Evolutionary conservation across 2,329 filamentous ascomycete species (phyloP).

Genomic region (Paecilomyces formosus): DNA sequence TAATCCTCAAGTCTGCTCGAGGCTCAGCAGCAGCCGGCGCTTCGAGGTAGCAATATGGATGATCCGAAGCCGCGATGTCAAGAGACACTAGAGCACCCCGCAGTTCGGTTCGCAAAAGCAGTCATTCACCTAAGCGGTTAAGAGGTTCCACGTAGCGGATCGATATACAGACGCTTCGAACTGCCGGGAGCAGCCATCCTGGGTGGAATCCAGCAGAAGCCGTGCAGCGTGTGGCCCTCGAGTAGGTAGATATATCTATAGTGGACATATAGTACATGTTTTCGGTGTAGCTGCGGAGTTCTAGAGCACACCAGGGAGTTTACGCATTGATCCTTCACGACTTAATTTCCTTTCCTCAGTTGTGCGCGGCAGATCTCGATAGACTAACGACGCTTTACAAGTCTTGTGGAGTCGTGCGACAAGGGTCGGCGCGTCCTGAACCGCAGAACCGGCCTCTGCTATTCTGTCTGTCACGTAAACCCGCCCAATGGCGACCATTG

Average conservation of each 20-base stretch:
- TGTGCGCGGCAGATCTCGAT: neutral
- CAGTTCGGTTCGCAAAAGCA: neutral
- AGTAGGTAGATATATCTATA: neutral
- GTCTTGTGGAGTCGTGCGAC: neutral
- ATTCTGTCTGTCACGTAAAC: neutral
- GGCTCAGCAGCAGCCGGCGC: neutral
- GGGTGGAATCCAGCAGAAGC: neutral
- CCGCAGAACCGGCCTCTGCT: neutral
- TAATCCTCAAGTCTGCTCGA: neutral
- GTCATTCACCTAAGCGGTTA: neutral
- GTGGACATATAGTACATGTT: neutral
- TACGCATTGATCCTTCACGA: neutral
- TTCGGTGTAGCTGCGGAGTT: neutral
- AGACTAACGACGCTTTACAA: neutral
- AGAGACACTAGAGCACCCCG: neutral
- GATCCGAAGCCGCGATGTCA: neutral
- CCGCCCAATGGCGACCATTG: neutral
- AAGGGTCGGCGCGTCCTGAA: neutral
- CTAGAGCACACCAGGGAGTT: neutral
- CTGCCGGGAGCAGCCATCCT: neutral
- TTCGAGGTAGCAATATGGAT: neutral
- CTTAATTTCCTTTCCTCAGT: neutral
- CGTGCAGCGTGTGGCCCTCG: neutral
- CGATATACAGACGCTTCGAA: neutral
- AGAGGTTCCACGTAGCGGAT: neutral